Evolutionary conservation across 176 grass and related monocot species (phyloP).

Genomic region (Oryza punctata): DNA sequence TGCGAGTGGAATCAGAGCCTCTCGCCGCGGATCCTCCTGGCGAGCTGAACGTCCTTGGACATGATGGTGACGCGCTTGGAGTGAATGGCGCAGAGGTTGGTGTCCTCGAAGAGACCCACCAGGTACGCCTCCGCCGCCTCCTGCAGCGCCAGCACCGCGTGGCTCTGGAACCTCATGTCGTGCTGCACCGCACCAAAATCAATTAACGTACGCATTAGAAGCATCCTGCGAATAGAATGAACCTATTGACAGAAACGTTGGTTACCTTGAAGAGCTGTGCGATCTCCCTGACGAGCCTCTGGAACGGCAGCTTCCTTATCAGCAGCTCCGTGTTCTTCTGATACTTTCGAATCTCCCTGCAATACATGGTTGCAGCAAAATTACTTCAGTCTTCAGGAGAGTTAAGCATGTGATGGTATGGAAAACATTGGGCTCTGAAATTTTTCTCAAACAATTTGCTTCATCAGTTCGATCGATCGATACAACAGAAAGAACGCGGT

Average conservation of each 20-base stretch:
- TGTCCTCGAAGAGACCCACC: conserved; percentile 34
- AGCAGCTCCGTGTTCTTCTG: not conserved
- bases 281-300: not conserved
- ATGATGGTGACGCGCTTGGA: conserved; percentile 32
- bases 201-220: too few relatives aligned
- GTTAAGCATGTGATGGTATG: too few relatives aligned
- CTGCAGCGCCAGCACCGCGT: conserved; percentile 28
- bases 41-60: conserved; percentile 34
- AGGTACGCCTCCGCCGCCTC: conserved; percentile 8
- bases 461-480: too few relatives aligned
- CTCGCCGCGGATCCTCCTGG: conserved; percentile 27
- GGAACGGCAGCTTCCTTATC: not conserved
- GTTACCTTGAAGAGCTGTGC: not conserved
- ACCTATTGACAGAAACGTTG: too few relatives aligned
- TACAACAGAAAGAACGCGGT: too few relatives aligned
- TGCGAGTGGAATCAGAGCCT: too few relatives aligned
- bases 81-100: conserved; percentile 29
- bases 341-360: not conserved
- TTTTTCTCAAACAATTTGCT: too few relatives aligned
- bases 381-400: too few relatives aligned
- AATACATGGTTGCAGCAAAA: too few relatives aligned
- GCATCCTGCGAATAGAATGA: too few relatives aligned
- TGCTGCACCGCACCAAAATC: too few relatives aligned
- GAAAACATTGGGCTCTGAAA: too few relatives aligned
- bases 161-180: conserved; percentile 24